Evolutionary conservation across 2,329 filamentous ascomycete genomes (phyloP).

Genomic region (Phaeophleospora eucalypticola): DNA sequence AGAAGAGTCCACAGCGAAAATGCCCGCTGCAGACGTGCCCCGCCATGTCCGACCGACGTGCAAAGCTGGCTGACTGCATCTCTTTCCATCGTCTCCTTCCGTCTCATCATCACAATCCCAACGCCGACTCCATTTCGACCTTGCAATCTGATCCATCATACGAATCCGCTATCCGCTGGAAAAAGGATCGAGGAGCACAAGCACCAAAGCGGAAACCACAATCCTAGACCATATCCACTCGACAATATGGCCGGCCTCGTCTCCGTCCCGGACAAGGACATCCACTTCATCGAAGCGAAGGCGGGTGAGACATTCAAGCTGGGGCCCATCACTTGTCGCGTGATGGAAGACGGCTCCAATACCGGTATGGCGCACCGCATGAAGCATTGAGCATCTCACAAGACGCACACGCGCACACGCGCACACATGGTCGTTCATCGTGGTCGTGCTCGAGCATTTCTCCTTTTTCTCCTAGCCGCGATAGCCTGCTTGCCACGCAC

Average conservation of each 20-base stretch:
- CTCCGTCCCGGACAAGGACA: slow-evolving; percentile 40
- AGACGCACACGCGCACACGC: too few species aligned
- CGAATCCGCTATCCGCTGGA: too few species aligned
- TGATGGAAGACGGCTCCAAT: slow-evolving; percentile 50
- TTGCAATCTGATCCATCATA: too few species aligned
- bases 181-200: too few species aligned
- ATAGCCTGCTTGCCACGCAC: not conserved
- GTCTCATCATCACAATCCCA: not conserved
- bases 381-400: not conserved
- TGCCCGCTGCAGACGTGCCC: not conserved
- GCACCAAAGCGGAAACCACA: too few species aligned
- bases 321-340: slow-evolving; percentile 47
- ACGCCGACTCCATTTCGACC: not conserved
- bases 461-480: not conserved
- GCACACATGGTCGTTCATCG: too few species aligned
- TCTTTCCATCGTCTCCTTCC: not conserved
- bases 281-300: slow-evolving; percentile 48
- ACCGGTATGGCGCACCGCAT: slow-evolving; percentile 36
- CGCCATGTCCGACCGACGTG: not conserved
- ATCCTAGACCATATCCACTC: too few species aligned
- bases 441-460: not conserved
- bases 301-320: slow-evolving; percentile 48
- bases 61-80: too few species aligned
- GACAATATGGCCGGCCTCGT: slow-evolving; percentile 22
- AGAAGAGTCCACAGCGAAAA: not conserved